These are phyloP conservation scores for Crassisporium funariophilum DNA, from an alignment of 768 basidiomycete species.

Conservation along the genomic window DNA sequence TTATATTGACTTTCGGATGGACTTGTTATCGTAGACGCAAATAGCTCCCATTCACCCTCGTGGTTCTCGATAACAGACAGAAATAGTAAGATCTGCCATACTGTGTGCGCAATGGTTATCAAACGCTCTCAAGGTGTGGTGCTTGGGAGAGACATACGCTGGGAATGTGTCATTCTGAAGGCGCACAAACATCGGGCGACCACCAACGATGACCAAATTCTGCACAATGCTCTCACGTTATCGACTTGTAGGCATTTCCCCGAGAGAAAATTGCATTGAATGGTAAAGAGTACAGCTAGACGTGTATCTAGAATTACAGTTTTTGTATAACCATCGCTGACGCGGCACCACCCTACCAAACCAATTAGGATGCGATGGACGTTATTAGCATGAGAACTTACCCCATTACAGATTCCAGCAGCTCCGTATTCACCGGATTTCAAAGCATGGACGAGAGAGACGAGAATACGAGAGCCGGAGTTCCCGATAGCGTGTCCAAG, in stretches of 20 bases:
- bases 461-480: constrained; percentile 92
- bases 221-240: constrained; percentile 16
- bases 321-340: constrained; percentile 90
- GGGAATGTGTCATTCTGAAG: constrained; percentile 12
- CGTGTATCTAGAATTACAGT: constrained; percentile 49
- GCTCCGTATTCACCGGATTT: constrained; percentile 93
- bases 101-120: constrained; percentile 5
- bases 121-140: background rate
- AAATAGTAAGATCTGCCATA: constrained; percentile 14
- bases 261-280: constrained; percentile 10
- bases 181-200: constrained; percentile 8
- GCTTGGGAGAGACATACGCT: constrained; percentile 19
- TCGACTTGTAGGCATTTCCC: constrained; percentile 9
- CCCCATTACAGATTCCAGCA: constrained; percentile 96
- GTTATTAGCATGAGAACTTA: constrained; percentile 39
- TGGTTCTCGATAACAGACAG: constrained; percentile 6
- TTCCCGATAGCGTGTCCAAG: constrained; percentile 97
- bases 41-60: constrained; percentile 3
- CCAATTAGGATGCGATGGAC: constrained; percentile 15
- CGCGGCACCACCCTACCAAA: constrained; percentile 81
- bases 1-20: constrained; percentile 8
- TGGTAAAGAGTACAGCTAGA: constrained; percentile 13
- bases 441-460: constrained; percentile 89
- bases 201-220: background rate
- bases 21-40: constrained; percentile 9